Evolutionary conservation across 192 early-diverging fungal genomes (phyloP), one percentile per base, ranked within the genome.

Genomic region (Backusella psychrophila): DNA sequence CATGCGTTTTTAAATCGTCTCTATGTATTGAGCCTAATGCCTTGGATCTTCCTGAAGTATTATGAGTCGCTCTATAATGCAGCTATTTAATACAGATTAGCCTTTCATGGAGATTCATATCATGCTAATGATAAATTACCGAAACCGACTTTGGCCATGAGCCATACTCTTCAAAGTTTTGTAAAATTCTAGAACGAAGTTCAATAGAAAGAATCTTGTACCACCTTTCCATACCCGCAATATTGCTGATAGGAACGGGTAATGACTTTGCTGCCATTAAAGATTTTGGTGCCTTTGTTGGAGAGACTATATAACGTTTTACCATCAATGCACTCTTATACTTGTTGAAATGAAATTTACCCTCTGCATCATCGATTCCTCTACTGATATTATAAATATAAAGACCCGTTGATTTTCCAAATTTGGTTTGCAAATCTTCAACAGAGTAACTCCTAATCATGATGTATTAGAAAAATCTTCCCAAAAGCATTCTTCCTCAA

Each of bases 311-410:
- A 29, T 29, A 6, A 49, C 1, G 3, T 7, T 49, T 49, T 49
- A 44, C 15, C 4, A 17, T 44, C n/a, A 1, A 49, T 49, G 6
- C 46, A n/a, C 19, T 44, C 14, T 17, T n/a, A 49, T 49, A 8
- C 19, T n/a, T 49, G 15, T 6, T n/a, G 46, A 49, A 49, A 35
- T 23, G 15, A 31, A 49, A 19, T 2, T 69, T 75, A 85, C 86
- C 86, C 75, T 83, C 78, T 75, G 78, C 88, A 52, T 79, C 71
- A 75, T 90, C 90, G 2, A 90, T 81, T 0, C 92, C 92, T 8
- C 92, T 80, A 34, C 75, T 78, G 38, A 93, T 90, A 77, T 89
- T 76, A 75, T 87, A 85, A 5, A 93, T 74, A 87, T 89, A 92
- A 21, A 67, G 29, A 3, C 86, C 92, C n/a, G 77, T 81, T 9